Conservation (phyloP, 345 rosid genomes). For the Euphorbia pulcherrima region DNA sequence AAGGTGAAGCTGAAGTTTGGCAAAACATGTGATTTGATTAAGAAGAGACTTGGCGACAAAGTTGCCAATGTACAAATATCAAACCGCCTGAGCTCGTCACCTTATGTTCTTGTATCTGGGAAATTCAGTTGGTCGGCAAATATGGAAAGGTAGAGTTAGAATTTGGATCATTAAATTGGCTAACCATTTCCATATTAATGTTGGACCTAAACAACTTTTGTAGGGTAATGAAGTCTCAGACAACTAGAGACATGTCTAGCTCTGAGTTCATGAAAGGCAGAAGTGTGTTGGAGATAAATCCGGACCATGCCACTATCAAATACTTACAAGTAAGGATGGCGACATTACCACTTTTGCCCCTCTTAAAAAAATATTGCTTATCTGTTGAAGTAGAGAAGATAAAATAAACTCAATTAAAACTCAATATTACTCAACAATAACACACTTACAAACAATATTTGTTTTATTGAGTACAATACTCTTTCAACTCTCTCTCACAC, state of each 20-base stretch:
- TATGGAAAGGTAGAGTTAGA: conserved; percentile 74
- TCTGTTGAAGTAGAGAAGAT: too few species aligned
- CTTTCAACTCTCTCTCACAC: too few species aligned
- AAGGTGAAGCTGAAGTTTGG: conserved; percentile 82
- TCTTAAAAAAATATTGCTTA: background rate
- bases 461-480: too few species aligned
- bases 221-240: conserved; percentile 94
- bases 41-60: conserved; percentile 76
- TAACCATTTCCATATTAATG: background rate
- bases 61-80: conserved; percentile 91
- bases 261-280: conserved; percentile 93
- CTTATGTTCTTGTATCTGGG: conserved; percentile 90
- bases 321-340: conserved; percentile 50
- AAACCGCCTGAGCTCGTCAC: conserved; percentile 84
- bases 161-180: background rate
- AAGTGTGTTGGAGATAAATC: conserved; percentile 95
- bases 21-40: conserved; percentile 93
- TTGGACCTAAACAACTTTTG: conserved; percentile 6
- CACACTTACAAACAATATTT: too few species aligned
- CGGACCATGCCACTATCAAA: conserved; percentile 72
- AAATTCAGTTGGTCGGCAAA: conserved; percentile 99
- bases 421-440: too few species aligned
- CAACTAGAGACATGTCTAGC: conserved; percentile 70
- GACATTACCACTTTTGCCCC: background rate
- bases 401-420: too few species aligned